These are phyloP conservation scores for Tagetes patula DNA, from an alignment of 129 eudicot genomes.

Conservation along the genomic window DNA sequence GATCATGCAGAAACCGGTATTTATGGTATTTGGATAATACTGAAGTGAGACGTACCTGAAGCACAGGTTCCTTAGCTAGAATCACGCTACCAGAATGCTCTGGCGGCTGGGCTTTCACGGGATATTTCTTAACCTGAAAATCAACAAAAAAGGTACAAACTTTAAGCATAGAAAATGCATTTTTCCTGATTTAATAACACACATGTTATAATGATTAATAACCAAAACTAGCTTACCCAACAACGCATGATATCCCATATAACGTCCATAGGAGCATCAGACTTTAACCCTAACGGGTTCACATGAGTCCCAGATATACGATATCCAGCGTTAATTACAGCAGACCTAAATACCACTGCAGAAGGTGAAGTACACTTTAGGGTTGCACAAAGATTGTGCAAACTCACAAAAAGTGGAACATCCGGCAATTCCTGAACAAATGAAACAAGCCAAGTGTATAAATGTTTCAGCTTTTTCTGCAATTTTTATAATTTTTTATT, in stretches of 20 bases:
- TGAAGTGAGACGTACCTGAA: slow-evolving; percentile 50
- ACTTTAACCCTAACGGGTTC: slow-evolving; percentile 81
- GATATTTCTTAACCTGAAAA: slow-evolving; percentile 73
- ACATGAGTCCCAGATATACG: slow-evolving; percentile 97
- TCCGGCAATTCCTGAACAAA: slow-evolving; percentile 85
- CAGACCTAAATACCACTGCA: slow-evolving; percentile 87
- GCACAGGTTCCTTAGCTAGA: slow-evolving; percentile 81
- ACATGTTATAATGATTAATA: not conserved
- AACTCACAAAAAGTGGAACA: slow-evolving; percentile 85
- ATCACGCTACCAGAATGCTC: slow-evolving; percentile 90
- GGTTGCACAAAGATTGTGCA: slow-evolving; percentile 93
- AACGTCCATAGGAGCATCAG: slow-evolving; percentile 97
- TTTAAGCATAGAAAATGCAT: slow-evolving; percentile 12
- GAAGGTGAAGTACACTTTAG: slow-evolving; percentile 96
- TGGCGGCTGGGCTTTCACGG: slow-evolving; percentile 87
- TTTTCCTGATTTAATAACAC: not conserved
- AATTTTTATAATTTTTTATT: not conserved
- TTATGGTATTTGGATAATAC: not conserved
- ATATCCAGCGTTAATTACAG: slow-evolving; percentile 97
- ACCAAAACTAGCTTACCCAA: slow-evolving; percentile 66
- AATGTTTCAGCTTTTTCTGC: not conserved
- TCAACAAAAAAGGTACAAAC: not conserved
- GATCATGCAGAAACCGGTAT: not conserved
- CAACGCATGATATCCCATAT: slow-evolving; percentile 99
- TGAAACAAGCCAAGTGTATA: not conserved